Evolutionary conservation across 495 filamentous ascomycete species (phyloP).

Genomic region (Neurospora sublineolata): DNA sequence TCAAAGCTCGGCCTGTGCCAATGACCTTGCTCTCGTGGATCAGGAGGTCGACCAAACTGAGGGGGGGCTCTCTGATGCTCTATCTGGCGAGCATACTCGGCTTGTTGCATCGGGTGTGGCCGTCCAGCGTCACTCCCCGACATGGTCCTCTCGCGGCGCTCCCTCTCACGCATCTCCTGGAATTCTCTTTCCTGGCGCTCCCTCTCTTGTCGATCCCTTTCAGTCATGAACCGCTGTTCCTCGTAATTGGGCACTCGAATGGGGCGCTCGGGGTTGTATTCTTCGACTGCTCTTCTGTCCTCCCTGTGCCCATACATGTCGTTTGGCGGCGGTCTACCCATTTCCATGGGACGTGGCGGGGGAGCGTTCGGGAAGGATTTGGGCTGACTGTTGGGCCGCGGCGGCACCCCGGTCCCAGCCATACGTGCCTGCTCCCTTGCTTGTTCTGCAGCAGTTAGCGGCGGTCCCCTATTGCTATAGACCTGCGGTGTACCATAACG

Average conservation of each 20-base stretch:
- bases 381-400: slow-evolving; percentile 41
- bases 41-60: slow-evolving; percentile 30
- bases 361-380: slow-evolving; percentile 32
- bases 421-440: slow-evolving; percentile 32
- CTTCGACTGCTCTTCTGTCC: slow-evolving; percentile 20
- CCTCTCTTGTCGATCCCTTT: slow-evolving; percentile 26
- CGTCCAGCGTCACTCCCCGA: slow-evolving; percentile 20
- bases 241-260: slow-evolving; percentile 29
- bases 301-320: slow-evolving; percentile 34
- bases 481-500: slow-evolving; percentile 44
- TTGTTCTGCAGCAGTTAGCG: slow-evolving; percentile 28
- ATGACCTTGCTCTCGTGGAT: slow-evolving; percentile 32
- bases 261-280: slow-evolving; percentile 38
- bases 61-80: slow-evolving; percentile 21
- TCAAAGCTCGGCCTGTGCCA: slow-evolving; percentile 33
- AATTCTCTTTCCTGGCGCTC: slow-evolving; percentile 24
- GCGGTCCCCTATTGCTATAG: slow-evolving; percentile 30
- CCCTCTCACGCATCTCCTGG: slow-evolving; percentile 2
- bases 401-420: slow-evolving; percentile 26
- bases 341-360: slow-evolving; percentile 28
- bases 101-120: slow-evolving; percentile 15
- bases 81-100: slow-evolving; percentile 20
- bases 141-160: slow-evolving; percentile 30
- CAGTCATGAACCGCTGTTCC: slow-evolving; percentile 21
- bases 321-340: slow-evolving; percentile 25